Evolutionary conservation across 192 early-diverging fungal genomes (phyloP).

Genomic region (Geranomyces variabilis): DNA sequence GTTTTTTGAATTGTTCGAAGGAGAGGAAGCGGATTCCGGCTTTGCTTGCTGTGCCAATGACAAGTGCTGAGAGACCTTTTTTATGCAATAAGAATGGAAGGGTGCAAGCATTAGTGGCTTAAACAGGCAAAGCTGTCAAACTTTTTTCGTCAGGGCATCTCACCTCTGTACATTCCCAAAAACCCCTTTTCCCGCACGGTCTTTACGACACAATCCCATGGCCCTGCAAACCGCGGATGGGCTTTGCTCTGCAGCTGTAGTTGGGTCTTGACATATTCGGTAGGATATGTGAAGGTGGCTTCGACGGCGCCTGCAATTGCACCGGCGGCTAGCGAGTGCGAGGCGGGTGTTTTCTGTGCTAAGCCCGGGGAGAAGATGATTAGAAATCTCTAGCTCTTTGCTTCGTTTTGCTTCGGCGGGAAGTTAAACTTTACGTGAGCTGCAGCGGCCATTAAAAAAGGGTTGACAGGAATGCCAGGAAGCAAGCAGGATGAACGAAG

Average conservation of each 20-base stretch:
- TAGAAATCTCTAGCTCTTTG: too few relatives aligned
- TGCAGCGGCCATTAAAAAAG: too few relatives aligned
- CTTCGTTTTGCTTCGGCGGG: too few relatives aligned
- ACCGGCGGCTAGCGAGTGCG: constrained; percentile 79
- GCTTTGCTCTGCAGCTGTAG: constrained; percentile 80
- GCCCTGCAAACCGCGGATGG: constrained; percentile 66
- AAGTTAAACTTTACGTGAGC: too few relatives aligned
- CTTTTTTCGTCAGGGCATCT: too few relatives aligned
- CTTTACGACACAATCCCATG: constrained; percentile 74
- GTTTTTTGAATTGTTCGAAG: constrained; percentile 81
- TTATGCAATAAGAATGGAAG: not conserved
- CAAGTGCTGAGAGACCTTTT: constrained; percentile 74
- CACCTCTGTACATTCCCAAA: constrained; percentile 77
- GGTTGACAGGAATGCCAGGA: too few relatives aligned
- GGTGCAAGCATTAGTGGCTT: too few relatives aligned
- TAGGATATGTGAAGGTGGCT: constrained; percentile 90
- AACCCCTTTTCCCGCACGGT: constrained; percentile 78
- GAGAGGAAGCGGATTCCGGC: constrained; percentile 91
- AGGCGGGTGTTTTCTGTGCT: constrained; percentile 32
- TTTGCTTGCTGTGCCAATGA: constrained; percentile 89
- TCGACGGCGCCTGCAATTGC: constrained; percentile 89
- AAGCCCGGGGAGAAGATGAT: too few relatives aligned
- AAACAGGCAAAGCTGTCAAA: too few relatives aligned
- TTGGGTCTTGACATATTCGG: constrained; percentile 95
- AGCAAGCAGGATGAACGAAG: too few relatives aligned